These are phyloP conservation scores for Postia placenta DNA, from an alignment of 768 basidiomycete species.

Conservation along the genomic window DNA sequence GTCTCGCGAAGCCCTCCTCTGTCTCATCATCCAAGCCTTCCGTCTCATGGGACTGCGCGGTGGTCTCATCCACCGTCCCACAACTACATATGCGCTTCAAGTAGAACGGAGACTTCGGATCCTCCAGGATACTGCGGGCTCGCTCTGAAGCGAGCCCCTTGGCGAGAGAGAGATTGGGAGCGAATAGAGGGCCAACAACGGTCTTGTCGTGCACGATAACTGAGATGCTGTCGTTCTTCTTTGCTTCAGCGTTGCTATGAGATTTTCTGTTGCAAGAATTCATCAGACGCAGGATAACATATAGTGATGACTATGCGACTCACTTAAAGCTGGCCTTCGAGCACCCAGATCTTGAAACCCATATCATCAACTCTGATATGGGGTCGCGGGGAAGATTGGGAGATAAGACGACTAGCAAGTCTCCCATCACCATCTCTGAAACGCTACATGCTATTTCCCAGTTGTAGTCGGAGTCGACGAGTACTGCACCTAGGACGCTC, in stretches of 20 bases:
- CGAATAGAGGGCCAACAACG: slow-evolving; percentile 57
- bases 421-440: slow-evolving; percentile 58
- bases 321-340: slow-evolving; percentile 40
- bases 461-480: slow-evolving; percentile 74
- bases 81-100: slow-evolving; percentile 42
- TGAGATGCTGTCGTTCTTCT: slow-evolving; percentile 45
- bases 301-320: slow-evolving; percentile 16
- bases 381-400: slow-evolving; percentile 65
- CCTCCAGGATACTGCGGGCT: slow-evolving; percentile 47
- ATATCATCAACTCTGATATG: slow-evolving; percentile 63
- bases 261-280: slow-evolving; percentile 29
- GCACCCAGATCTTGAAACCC: slow-evolving; percentile 58
- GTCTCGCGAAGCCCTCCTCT: slow-evolving; percentile 42
- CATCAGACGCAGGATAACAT: background rate
- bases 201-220: slow-evolving; percentile 53
- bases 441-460: slow-evolving; percentile 62
- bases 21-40: slow-evolving; percentile 37
- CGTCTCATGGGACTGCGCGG: slow-evolving; percentile 5
- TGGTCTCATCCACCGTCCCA: slow-evolving; percentile 3
- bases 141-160: slow-evolving; percentile 64
- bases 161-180: slow-evolving; percentile 51
- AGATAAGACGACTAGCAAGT: slow-evolving; percentile 53
- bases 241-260: slow-evolving; percentile 36
- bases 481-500: slow-evolving; percentile 75
- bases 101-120: slow-evolving; percentile 37